Evolutionary conservation across 495 filamentous ascomycete species (phyloP), one percentile per base, ranked within the genome.

Genomic region (Neohortaea acidophila): DNA sequence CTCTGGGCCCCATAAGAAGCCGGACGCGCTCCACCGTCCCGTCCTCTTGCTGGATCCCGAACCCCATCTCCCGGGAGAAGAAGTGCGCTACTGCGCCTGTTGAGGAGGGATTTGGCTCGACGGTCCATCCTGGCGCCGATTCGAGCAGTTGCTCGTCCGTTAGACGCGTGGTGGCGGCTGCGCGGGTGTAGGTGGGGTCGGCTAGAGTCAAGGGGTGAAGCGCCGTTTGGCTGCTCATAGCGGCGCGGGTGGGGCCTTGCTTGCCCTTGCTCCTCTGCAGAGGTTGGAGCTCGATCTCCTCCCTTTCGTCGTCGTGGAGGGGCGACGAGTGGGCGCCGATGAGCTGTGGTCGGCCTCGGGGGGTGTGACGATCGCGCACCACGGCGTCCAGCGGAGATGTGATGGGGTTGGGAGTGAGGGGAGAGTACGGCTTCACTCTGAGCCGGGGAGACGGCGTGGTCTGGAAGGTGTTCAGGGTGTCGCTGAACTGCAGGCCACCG

Each of bases 81-180:
- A n/a, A n/a, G n/a, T n/a, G n/a, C n/a, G n/a, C n/a, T n/a, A n/a
- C n/a, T n/a, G n/a, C n/a, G n/a, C n/a, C n/a, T n/a, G n/a, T n/a
- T n/a, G n/a, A n/a, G n/a, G n/a, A n/a, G n/a, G n/a, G 25, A 29
- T 4, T n/a, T 9, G n/a, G 37, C n/a, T 9, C 7, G 24, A 36
- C 41, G 27, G 32, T 47, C 45, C 45, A 48, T 22, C 21, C 12
- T 12, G 23, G 27, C 34, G 29, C 26, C 19, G 33, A 20, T n/a
- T 44, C 9, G n/a, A 28, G 11, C 17, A 48, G 36, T 22, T 48
- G 39, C 4, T 21, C n/a, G 27, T 48, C 41, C 5, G 40, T 48
- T 11, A 48, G 29, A 14, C 29, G 30, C 36, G 31, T 22, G 23
- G 18, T 20, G 17, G 36, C 21, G 8, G 13, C 32, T 21, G 25